A percentile compares a stretch with the other conserved stretches of the same genome.
Evolutionary conservation across 495 filamentous ascomycete species (phyloP).

Genomic region (Bryoglossum gracile): DNA sequence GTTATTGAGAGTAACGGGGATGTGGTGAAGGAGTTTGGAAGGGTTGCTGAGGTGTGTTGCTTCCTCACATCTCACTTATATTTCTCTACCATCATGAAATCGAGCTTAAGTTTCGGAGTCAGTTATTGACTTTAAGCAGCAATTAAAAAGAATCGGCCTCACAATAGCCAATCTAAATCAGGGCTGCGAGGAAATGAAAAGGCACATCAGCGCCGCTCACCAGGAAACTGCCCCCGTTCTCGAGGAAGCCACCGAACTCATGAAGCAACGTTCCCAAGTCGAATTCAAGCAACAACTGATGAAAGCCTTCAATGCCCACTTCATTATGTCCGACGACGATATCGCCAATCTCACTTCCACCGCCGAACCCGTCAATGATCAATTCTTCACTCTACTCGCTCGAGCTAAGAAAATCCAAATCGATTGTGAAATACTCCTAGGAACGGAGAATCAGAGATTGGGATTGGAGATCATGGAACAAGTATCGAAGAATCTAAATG

Average conservation of each 20-base stretch:
- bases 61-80: too few relatives aligned
- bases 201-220: constrained; percentile 65
- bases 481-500: constrained; percentile 77
- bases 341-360: constrained; percentile 61
- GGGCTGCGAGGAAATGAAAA: constrained; percentile 73
- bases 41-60: constrained; percentile 72
- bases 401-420: constrained; percentile 80
- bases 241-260: constrained; percentile 67
- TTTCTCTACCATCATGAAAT: background rate
- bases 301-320: constrained; percentile 76
- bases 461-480: constrained; percentile 88
- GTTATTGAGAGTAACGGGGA: constrained; percentile 90
- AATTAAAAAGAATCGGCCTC: constrained; percentile 78
- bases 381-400: constrained; percentile 74
- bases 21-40: constrained; percentile 83
- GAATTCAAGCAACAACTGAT: constrained; percentile 83
- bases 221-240: constrained; percentile 69
- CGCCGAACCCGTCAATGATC: constrained; percentile 73
- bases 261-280: constrained; percentile 65
- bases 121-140: constrained; percentile 38
- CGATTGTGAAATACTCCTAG: constrained; percentile 82
- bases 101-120: background rate
- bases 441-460: constrained; percentile 80
- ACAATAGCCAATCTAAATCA: constrained; percentile 72
- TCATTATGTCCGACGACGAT: constrained; percentile 77